phyloP scores from a whole-genome alignment of 495 filamentous ascomycete species.

The Lasiosphaeria hispida region DNA sequence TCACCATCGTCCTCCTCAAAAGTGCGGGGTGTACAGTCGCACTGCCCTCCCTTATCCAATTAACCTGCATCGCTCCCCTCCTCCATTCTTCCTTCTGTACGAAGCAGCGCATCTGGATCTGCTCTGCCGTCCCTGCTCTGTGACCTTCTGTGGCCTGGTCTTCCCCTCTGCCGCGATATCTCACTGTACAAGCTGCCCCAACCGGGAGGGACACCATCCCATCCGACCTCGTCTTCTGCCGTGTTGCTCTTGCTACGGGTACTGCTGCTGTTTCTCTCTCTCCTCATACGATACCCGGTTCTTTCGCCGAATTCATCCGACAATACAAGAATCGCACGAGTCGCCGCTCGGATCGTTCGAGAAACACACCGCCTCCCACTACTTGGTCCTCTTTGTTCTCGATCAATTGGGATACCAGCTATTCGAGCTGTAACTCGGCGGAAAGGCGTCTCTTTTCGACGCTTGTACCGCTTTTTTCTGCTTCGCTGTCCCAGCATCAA shows the following conservation, averaged over 20 bases:
- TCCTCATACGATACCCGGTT: neutral
- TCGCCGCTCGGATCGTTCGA: too few relatives aligned
- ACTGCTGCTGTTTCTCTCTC: conserved; percentile 8
- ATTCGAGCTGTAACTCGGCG: neutral
- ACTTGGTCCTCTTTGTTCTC: neutral
- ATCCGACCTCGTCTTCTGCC: conserved; percentile 11
- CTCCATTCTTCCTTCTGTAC: conserved; percentile 8
- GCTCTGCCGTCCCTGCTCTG: conserved; percentile 1
- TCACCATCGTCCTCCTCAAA: conserved; percentile 13
- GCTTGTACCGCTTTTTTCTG: conserved; percentile 3
- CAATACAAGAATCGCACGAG: neutral
- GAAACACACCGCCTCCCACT: neutral
- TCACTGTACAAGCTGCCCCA: conserved; percentile 14
- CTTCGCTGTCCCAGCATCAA: conserved; percentile 5
- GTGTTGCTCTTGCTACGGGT: neutral
- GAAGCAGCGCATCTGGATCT: neutral
- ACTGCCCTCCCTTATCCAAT: conserved; percentile 29
- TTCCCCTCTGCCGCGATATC: conserved; percentile 15
- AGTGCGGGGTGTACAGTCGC: conserved; percentile 32
- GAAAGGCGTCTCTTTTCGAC: conserved; percentile 4
- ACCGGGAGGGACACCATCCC: conserved; percentile 11
- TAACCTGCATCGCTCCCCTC: conserved; percentile 29
- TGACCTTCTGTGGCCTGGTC: too few relatives aligned
- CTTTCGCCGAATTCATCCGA: neutral
- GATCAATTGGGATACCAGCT: neutral